A percentile compares a stretch with the other conserved stretches of the same genome.
Evolutionary conservation across 1,284 basidiomycete genomes (phyloP).

Genomic region (Trametes polyzona): DNA sequence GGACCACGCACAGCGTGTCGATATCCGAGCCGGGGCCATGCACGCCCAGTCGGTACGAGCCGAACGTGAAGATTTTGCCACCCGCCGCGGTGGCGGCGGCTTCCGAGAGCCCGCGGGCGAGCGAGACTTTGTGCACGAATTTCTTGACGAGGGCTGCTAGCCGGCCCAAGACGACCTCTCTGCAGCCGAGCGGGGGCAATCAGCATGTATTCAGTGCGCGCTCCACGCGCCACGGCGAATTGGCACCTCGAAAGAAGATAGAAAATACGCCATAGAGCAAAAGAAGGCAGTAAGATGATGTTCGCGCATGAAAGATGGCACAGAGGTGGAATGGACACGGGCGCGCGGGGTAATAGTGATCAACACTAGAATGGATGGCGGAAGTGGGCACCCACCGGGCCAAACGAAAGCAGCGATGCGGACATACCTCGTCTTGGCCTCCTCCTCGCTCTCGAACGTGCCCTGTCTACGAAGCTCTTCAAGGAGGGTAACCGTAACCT

Average conservation of each 20-base stretch:
- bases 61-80: constrained; percentile 99
- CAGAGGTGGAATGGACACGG: not conserved
- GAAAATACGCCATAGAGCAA: not conserved
- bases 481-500: constrained; percentile 84
- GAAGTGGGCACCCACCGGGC: not conserved
- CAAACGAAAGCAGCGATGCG: not conserved
- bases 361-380: not conserved
- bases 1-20: constrained; percentile 98
- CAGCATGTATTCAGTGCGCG: constrained; percentile 1
- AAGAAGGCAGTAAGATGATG: not conserved
- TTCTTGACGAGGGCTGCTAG: constrained; percentile 91
- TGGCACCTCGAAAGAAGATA: not conserved
- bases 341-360: constrained; percentile 1
- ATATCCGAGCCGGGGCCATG: constrained; percentile 98
- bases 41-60: constrained; percentile 94
- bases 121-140: constrained; percentile 88
- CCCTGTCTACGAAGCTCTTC: constrained; percentile 87
- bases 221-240: not conserved
- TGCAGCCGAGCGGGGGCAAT: constrained; percentile 38
- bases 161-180: constrained; percentile 92
- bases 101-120: constrained; percentile 85
- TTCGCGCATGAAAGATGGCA: not conserved
- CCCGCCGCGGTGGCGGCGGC: constrained; percentile 85
- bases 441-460: constrained; percentile 90
- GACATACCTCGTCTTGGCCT: constrained; percentile 87